Base-by-base conservation (phyloP, 1,284 basidiomycete genomes). In the Moesziomyces antarcticus region DNA sequence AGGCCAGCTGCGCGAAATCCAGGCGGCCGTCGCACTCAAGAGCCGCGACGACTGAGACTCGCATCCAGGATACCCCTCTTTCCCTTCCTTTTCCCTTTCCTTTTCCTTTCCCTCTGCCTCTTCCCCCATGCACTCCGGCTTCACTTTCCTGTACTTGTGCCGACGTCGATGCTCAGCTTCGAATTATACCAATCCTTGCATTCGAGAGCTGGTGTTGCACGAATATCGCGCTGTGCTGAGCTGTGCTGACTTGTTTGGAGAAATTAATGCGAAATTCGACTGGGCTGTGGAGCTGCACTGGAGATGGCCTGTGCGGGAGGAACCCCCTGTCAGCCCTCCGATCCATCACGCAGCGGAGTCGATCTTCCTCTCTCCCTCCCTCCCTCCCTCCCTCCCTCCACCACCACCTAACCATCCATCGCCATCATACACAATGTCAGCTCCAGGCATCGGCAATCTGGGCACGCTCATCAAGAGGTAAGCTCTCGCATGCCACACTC, bases 391-490 rank as follows among this genome's bases (percentile, higher is more conserved):
- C n/a, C n/a, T n/a, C n/a, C n/a, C n/a, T n/a, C n/a, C n/a, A n/a
- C 50, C 57, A 52, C 42, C 55, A 59, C 55, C 22, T 37, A 45
- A 46, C 3, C 43, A 25, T 50, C 45, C 20, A 35, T 21, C 41
- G 22, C 5, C 35, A 24, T 3, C 16, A 42, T 7, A 37, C 66
- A 62, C 41, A 22, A 81, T 81, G 79, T 61, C 65, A 43, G 53
- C 71, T 35, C 52, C 77, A 33, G 81, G 81, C 41, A 78, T 82
- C 47, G 80, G 78, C 16, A 82, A 82, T 37, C 53, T 82, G 54
- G 73, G 72, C 48, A 83, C 82, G 21, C 70, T 83, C 50, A 75
- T 82, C 63, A 81, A 83, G 69, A 64, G 82, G 79, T 78, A 52
- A 44, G 80, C 30, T 57, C 10, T 13, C 3, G 3, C 18, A 25